These are phyloP conservation scores for Kluyveromyces lactis DNA, from an alignment of 805 yeast genomes.

Conservation along the genomic window DNA sequence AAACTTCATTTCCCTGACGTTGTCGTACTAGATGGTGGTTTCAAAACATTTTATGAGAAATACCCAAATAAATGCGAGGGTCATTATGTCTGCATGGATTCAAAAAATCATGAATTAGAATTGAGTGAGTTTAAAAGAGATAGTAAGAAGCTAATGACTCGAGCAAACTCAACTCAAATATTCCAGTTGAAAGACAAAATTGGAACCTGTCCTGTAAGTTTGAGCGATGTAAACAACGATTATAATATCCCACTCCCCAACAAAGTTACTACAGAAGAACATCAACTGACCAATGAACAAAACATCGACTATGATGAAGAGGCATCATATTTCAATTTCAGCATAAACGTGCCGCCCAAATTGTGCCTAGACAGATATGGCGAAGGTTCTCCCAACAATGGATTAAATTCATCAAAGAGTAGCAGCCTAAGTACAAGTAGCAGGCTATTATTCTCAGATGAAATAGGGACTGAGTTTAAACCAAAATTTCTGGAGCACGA, in stretches of 20 bases:
- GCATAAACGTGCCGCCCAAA: slow-evolving; percentile 23
- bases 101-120: slow-evolving; percentile 39
- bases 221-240: not conserved
- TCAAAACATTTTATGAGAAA: slow-evolving; percentile 61
- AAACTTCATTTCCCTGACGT: slow-evolving; percentile 80
- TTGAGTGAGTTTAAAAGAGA: slow-evolving; percentile 43
- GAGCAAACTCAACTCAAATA: slow-evolving; percentile 30
- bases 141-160: slow-evolving; percentile 28
- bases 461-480: slow-evolving; percentile 6
- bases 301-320: slow-evolving; percentile 2
- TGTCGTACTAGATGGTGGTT: slow-evolving; percentile 85
- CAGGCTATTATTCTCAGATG: slow-evolving; percentile 15
- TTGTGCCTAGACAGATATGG: slow-evolving; percentile 14
- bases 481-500: slow-evolving; percentile 1
- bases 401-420: slow-evolving; percentile 7
- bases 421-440: slow-evolving; percentile 15
- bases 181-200: slow-evolving; percentile 5
- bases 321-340: slow-evolving; percentile 6
- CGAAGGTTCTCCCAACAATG: not conserved
- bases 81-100: slow-evolving; percentile 76
- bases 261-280: not conserved
- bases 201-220: slow-evolving; percentile 1
- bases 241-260: slow-evolving; percentile 1
- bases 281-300: not conserved
- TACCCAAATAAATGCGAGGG: slow-evolving; percentile 64